Base-by-base conservation (phyloP, 257 asterid species). In the Craterostigma plantagineum region DNA sequence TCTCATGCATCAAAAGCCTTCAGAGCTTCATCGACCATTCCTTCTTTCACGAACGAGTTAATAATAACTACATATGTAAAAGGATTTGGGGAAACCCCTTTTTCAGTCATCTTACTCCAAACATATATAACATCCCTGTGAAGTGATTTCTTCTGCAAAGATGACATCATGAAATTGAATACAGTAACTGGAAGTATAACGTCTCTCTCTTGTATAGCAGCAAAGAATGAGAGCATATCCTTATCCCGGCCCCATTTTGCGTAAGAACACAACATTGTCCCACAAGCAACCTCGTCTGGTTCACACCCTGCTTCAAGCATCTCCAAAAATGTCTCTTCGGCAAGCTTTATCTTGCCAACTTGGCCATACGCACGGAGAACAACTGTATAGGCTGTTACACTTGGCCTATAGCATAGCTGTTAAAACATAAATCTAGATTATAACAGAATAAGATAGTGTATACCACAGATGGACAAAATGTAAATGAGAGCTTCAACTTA, bases 251-350 rank as follows among this genome's bases (percentile, higher is more conserved):
- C 93, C 92, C 95, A 87, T 60, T 75, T 70, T 17, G 98, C 95
- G 46, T 82, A 82, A 5, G 92, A 55, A 58, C 98, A 82, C 52
- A 87, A 47, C 98, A 87, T 76, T 53, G 98, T 87, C 63, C 98
- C 98, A 52, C 83, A 82, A 52, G 98, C 95, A 57, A 87, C 86
- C 60, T 76, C 95, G 62, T 87, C 98, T 1, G 98, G 91, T 60
- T 87, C 95, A 54, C 92, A 76, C 48, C 95, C 92, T 36, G 51
- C 69, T 74, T 87, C 98, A 39, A 87, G 92, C 98, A 87, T 82
- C 75, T 87, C 98, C 63, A 87, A 58, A 63, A 87, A 87, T 23
- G 75, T 68, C 63, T 79, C 73, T 58, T 87, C 98, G 9, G 95
- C 98, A 33, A 82, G 81, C 68, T 70, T 70, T 51, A 87, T 59